Base-by-base conservation (phyloP, 306 rosid species). In the Pyrus pyrifolia region DNA sequence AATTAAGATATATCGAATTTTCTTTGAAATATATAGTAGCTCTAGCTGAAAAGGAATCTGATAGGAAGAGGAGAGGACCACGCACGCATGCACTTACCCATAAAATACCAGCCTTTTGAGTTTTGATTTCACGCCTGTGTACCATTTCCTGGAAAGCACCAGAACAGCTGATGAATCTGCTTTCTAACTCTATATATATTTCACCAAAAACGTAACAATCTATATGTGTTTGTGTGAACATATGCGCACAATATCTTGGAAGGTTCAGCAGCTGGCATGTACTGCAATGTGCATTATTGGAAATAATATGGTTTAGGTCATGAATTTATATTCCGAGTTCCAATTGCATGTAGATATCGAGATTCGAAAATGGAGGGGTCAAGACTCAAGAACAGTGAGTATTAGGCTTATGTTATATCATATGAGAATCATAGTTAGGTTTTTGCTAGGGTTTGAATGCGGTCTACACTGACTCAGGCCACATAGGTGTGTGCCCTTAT, bases 41-140 rank as follows among this genome's bases (percentile, higher is more conserved):
- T 15, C 44, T 30, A 33, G 69, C n/a, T 62, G n/a, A 65, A 3
- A 18, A 19, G 4, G 6, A 14, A 4, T 0, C 23, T 23, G 23
- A 23, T 23, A 21, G 73, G 85, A 68, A 18, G 60, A 4, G 31
- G 8, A 15, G 29, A 78, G 82, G 85, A 78, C 73, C 82, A 78
- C 76, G 13, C 44, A 65, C 29, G 4, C 29, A 18, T 15, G 19
- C 53, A 14, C 53, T 14, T 14, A 14, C 53, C 19, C 19, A 46
- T 15, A 46, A 4, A 46, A 31, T 35, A 35, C 67, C 60, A 6
- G 60, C 29, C 59, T 42, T 68, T 58, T 58, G 57, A 51, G 51
- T 45, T 45, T 45, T 46, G 18, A 46, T 46, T 44, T n/a, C 74
- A 30, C 27, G 70, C 74, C 62, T 29, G 7, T 27, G 25, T 33